phyloP scores from a whole-genome alignment of 768 basidiomycete genomes.

The Phlebiopsis gigantea region DNA sequence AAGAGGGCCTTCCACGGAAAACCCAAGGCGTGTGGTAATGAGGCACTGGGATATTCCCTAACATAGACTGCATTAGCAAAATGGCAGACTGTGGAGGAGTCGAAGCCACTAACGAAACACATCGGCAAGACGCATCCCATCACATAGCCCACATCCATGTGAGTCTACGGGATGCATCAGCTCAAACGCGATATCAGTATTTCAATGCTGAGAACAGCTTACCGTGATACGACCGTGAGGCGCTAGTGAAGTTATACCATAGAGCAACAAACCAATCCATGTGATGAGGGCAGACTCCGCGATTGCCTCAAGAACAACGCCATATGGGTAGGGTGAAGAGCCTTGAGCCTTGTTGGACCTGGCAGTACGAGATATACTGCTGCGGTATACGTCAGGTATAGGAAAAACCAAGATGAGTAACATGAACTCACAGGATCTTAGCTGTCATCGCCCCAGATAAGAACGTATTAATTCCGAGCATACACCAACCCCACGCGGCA shows the following conservation, averaged over 20 bases:
- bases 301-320: conserved; percentile 11
- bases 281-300: conserved; percentile 22
- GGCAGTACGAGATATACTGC: neutral
- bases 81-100: neutral
- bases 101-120: conserved; percentile 17
- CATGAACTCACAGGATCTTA: conserved; percentile 16
- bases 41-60: conserved; percentile 24
- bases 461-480: conserved; percentile 19
- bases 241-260: conserved; percentile 17
- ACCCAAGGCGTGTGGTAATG: conserved; percentile 20
- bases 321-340: neutral
- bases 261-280: conserved; percentile 20
- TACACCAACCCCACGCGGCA: conserved; percentile 24
- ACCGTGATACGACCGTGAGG: conserved; percentile 18
- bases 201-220: neutral
- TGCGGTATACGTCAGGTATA: neutral
- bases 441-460: conserved; percentile 19
- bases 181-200: too few relatives aligned
- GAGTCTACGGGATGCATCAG: conserved; percentile 6
- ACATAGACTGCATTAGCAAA: neutral
- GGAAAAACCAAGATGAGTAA: neutral
- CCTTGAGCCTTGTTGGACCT: neutral
- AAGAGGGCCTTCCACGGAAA: conserved; percentile 1
- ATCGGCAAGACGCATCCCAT: conserved; percentile 18
- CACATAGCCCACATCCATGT: conserved; percentile 17